Conservation (phyloP, 2,329 filamentous ascomycete species). For the Cytospora piceae region DNA sequence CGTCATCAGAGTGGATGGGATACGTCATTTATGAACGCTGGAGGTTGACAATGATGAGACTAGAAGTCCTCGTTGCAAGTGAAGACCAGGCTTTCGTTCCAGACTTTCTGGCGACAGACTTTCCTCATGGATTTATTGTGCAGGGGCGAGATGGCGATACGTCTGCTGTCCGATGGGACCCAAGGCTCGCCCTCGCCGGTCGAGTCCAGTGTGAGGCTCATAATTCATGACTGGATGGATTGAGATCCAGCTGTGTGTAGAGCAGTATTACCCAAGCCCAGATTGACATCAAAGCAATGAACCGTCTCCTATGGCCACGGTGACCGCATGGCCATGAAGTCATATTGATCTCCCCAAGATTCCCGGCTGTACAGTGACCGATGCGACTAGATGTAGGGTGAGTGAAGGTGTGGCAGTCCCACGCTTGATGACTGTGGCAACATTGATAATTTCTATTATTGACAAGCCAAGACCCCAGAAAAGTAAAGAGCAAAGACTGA, state of each 20-base stretch:
- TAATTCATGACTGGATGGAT: background rate
- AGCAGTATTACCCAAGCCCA: background rate
- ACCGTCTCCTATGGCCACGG: background rate
- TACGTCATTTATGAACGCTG: slow-evolving; percentile 20
- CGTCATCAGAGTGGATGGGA: slow-evolving; percentile 17
- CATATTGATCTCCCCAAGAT: background rate
- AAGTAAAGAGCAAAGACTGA: background rate
- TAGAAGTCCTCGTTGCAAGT: slow-evolving; percentile 9
- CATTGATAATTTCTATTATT: background rate
- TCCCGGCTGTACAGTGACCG: background rate
- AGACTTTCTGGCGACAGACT: slow-evolving; percentile 1
- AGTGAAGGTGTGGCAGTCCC: background rate
- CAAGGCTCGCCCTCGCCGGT: background rate
- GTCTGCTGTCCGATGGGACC: background rate
- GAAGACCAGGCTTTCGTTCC: slow-evolving; percentile 14
- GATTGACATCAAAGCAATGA: background rate
- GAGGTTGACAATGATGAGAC: slow-evolving; percentile 4
- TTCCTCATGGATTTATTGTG: background rate
- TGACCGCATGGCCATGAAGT: background rate
- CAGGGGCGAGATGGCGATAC: background rate
- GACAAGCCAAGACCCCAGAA: background rate
- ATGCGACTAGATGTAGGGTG: background rate
- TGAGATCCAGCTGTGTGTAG: background rate
- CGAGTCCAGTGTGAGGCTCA: background rate
- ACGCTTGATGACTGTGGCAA: background rate